Conservation (phyloP, 768 basidiomycete species). For the Leucosporidium yakuticum region DNA sequence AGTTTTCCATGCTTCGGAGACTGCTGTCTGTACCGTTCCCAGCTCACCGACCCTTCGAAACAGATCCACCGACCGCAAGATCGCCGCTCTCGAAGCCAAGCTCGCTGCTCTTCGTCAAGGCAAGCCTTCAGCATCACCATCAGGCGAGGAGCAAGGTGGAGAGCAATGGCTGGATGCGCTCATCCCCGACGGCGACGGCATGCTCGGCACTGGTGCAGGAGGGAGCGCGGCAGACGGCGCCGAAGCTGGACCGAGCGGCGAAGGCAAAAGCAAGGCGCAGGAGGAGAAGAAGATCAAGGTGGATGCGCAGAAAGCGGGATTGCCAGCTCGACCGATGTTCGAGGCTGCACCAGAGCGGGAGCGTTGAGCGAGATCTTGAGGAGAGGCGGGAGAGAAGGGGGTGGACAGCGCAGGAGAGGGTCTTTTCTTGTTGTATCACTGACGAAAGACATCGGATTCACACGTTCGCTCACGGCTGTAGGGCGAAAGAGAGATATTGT, state of each 20-base stretch:
- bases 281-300: too few species aligned
- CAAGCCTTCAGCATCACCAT: not conserved
- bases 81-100: constrained; percentile 94
- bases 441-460: too few species aligned
- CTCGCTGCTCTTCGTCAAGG: constrained; percentile 57
- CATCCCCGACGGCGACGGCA: not conserved
- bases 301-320: constrained; percentile 6
- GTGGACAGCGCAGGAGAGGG: not conserved
- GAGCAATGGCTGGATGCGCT: not conserved
- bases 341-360: not conserved
- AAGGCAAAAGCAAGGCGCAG: not conserved
- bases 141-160: not conserved
- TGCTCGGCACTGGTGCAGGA: not conserved
- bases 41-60: too few species aligned
- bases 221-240: not conserved
- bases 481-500: not conserved
- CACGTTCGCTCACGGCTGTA: too few species aligned
- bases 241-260: not conserved
- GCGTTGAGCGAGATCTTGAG: not conserved
- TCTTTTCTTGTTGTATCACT: not conserved
- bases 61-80: constrained; percentile 72
- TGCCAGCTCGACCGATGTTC: not conserved
- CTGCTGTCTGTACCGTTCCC: too few species aligned
- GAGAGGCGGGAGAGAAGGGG: not conserved
- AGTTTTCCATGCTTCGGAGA: constrained; percentile 38